These are phyloP conservation scores for Penicillium sp. DNA, from an alignment of 2,329 filamentous ascomycete species.

Conservation along the genomic window DNA sequence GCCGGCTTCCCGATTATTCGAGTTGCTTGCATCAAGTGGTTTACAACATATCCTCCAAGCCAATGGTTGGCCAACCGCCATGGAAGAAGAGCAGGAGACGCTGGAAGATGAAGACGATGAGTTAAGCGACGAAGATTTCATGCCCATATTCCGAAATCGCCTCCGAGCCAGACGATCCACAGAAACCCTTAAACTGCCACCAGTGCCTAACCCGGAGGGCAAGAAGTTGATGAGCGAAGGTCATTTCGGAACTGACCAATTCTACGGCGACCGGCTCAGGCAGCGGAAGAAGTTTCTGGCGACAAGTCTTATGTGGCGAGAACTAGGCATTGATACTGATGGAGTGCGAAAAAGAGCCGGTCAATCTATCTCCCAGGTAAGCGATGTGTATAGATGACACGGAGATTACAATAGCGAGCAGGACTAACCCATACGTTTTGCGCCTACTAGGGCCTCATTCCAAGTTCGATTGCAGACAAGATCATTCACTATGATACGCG, in stretches of 20 bases:
- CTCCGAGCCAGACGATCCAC: constrained; percentile 45
- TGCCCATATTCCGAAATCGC: constrained; percentile 40
- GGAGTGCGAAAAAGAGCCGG: constrained; percentile 60
- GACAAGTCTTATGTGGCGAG: constrained; percentile 72
- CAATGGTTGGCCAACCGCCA: constrained; percentile 23
- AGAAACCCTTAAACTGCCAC: constrained; percentile 63
- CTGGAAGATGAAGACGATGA: constrained; percentile 25
- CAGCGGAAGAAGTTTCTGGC: constrained; percentile 62
- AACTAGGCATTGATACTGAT: constrained; percentile 67
- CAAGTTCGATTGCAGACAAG: constrained; percentile 72
- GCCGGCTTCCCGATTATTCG: constrained; percentile 47
- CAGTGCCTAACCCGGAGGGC: constrained; percentile 76
- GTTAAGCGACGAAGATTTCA: constrained; percentile 24
- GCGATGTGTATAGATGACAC: background rate
- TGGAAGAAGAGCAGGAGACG: constrained; percentile 9
- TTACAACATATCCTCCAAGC: constrained; percentile 51
- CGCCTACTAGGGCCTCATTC: constrained; percentile 65
- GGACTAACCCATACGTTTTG: background rate
- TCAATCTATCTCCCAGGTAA: constrained; percentile 66
- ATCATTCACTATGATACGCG: constrained; percentile 83
- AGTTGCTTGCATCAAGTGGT: constrained; percentile 53
- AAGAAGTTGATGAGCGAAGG: constrained; percentile 77
- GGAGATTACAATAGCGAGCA: background rate
- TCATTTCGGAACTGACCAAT: constrained; percentile 69
- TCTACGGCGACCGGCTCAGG: constrained; percentile 47